Base-by-base conservation (phyloP, 495 filamentous ascomycete species). In the Neurospora sp. region DNA sequence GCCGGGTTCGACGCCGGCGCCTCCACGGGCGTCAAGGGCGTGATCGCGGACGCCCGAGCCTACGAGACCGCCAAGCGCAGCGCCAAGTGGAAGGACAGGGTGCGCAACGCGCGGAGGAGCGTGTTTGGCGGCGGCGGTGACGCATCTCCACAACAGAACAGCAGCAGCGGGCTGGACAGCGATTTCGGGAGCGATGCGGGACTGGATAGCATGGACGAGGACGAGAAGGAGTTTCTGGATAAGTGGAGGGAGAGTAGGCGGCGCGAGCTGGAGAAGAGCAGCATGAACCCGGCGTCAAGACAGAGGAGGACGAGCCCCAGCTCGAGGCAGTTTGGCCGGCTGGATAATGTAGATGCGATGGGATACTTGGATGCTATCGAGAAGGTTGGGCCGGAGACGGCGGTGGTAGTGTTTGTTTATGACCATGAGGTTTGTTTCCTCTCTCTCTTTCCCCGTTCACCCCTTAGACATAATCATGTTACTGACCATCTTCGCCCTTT, bases 351-450 rank as follows among this genome's bases (percentile, higher is more conserved):
- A 16, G 96, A 99, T 84, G 96, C 93, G 3, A 84, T 88, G 65
- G 96, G 94, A 27, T 99, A 96, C 76, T 87, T 99, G 69, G 94
- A 98, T 83, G 96, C 96, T 69, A 91, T 98, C 77, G 96, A 99
- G 84, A 94, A 92, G 80, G 92, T 94, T 5, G 85, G 88, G 45
- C 81, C 89, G 22, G 94, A 94, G 68, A 94, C 93, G 0, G 86
- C 93, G 12, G 94, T 98, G n/a, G 93, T 98, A 3, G 96, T 99
- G 27, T 94, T 93, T 79, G 92, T 99, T 72, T 97, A 94, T 81
- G 94, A 98, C 78, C 90, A 93, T 73, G 84, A 92, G 87, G 95
- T 97, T 87, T 76, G 88, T 82, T 44, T 71, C n/a, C 69, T 68
- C 20, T 35, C 42, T 20, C 41, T 31, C 68, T 12, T 39, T 20